phyloP scores from a whole-genome alignment of 768 basidiomycete species.

The Exidia glandulosa region DNA sequence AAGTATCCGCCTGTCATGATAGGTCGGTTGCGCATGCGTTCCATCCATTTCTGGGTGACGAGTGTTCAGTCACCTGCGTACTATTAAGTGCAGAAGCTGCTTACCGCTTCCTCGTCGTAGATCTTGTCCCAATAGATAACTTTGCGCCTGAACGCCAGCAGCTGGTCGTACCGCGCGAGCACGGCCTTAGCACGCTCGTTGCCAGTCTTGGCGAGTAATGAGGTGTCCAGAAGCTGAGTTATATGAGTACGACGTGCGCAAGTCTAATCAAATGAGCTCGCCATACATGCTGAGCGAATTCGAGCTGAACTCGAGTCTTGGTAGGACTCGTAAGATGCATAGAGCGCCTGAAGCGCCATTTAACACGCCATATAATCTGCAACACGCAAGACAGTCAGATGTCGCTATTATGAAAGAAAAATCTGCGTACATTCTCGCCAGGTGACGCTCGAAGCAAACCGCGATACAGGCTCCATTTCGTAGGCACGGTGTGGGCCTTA shows the following conservation, averaged over 20 bases:
- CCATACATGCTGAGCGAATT: constrained; percentile 47
- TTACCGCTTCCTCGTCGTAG: constrained; percentile 41
- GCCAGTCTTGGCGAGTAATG: constrained; percentile 43
- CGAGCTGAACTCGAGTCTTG: constrained; percentile 34
- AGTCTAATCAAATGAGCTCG: background rate
- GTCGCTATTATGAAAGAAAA: background rate
- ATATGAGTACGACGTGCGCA: background rate
- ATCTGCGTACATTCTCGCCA: constrained; percentile 37
- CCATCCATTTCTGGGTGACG: constrained; percentile 41
- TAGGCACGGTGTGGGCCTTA: constrained; percentile 63
- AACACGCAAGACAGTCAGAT: constrained; percentile 4
- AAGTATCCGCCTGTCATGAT: constrained; percentile 63
- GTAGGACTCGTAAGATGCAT: constrained; percentile 42
- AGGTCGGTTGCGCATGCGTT: constrained; percentile 43
- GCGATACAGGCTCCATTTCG: constrained; percentile 67
- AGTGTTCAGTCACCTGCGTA: background rate
- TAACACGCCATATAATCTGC: constrained; percentile 50
- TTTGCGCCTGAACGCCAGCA: constrained; percentile 41
- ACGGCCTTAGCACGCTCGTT: constrained; percentile 35
- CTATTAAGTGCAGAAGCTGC: constrained; percentile 10
- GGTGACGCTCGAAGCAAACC: constrained; percentile 49
- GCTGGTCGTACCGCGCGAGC: constrained; percentile 44
- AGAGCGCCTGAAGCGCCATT: constrained; percentile 41
- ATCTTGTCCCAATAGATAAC: constrained; percentile 38
- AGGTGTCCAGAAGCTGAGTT: constrained; percentile 33